phyloP scores from a whole-genome alignment of 768 basidiomycete genomes.

The Boletus reticulatus region DNA sequence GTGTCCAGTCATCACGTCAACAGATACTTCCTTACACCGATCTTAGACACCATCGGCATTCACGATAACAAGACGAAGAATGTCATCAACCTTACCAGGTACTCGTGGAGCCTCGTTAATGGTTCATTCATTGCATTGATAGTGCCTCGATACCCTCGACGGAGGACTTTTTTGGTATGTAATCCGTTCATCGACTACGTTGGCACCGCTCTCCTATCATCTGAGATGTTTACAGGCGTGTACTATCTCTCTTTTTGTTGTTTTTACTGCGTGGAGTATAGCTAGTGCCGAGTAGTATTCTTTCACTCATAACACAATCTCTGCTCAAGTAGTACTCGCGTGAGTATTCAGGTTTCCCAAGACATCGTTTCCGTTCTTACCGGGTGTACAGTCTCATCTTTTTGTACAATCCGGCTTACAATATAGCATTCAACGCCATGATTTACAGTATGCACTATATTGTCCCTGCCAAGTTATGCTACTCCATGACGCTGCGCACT shows the following conservation, averaged over 20 bases:
- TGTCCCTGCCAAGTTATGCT: neutral
- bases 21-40: constrained; percentile 9
- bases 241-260: constrained; percentile 13
- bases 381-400: constrained; percentile 15
- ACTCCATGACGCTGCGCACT: neutral
- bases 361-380: neutral
- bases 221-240: constrained; percentile 3
- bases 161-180: constrained; percentile 13
- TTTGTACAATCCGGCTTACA: constrained; percentile 15
- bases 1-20: neutral
- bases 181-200: neutral
- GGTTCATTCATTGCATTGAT: constrained; percentile 2
- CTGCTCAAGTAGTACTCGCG: constrained; percentile 9
- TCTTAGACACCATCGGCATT: constrained; percentile 19
- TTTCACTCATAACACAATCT: constrained; percentile 1
- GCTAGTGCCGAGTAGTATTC: constrained; percentile 23
- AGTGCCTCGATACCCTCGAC: constrained; percentile 15
- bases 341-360: neutral
- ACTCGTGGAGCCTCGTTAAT: constrained; percentile 11
- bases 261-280: constrained; percentile 15
- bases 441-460: constrained; percentile 3
- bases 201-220: neutral
- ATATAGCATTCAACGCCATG: constrained; percentile 7
- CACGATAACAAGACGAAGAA: constrained; percentile 21
- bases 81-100: constrained; percentile 10